Base-by-base conservation (phyloP, 768 basidiomycete genomes). In the Filobasidium floriforme region DNA sequence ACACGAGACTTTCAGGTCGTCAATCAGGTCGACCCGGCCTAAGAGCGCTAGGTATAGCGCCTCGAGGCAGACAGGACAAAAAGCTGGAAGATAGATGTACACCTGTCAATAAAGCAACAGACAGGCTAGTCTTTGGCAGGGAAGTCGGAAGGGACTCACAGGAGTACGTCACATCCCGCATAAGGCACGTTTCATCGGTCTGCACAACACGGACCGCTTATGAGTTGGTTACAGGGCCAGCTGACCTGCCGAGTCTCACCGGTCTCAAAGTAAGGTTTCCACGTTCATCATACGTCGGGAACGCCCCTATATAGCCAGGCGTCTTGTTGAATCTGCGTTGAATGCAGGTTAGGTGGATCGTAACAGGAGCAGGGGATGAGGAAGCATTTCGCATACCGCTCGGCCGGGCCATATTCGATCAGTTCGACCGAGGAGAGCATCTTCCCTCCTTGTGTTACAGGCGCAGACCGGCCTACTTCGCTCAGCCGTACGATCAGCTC, bases 111-210 rank as follows among this genome's bases (percentile, higher is more conserved):
- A 37, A 3, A 37, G 4, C 32, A 37, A 37, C 32, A 9, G 32
- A 37, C 32, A 37, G 32, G 32, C 32, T 4, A 37, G 3, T 9
- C 3, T 9, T 9, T 37, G 15, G n/a, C 18, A 24, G 40, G 29
- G 9, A 12, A 43, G 19, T 32, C 10, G 41, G 10, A 41, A 28
- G 28, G 15, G 49, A 71, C 75, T 61, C 63, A 75, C 76, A 63
- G 1, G 74, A 73, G 49, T 73, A 66, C 43, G 72, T 76, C n/a
- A 76, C 73, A 18, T 72, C 73, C 7, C 76, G 59, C 76, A 77
- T 77, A 37, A 77, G 59, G 60, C 76, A 77, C 29, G 62, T 70
- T 61, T 77, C 76, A 44, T 76, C 74, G 26, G 73, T 75, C 70
- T 75, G 51, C 11, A 37, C 32, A 9, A 37, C 3, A 9, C 32